A percentile compares a stretch with the other conserved stretches of the same genome.
Conservation (phyloP, 2,329 filamentous ascomycete species). For the Boeremia exigua region DNA sequence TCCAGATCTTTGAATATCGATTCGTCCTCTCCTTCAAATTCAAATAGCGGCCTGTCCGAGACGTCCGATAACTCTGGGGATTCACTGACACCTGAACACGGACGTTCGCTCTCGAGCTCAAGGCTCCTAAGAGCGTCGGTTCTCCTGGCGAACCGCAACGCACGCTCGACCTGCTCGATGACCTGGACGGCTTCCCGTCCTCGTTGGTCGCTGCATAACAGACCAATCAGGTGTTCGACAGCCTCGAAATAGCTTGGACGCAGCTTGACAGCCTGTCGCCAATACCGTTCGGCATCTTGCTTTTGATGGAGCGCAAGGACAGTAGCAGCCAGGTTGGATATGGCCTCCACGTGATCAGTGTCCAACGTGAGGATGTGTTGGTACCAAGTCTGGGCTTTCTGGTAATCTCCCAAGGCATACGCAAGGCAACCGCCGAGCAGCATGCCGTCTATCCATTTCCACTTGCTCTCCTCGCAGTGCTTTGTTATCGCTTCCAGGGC, state of each 20-base stretch:
- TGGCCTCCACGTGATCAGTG: slow-evolving; percentile 80
- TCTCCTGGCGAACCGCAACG: slow-evolving; percentile 62
- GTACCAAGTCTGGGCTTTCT: slow-evolving; percentile 78
- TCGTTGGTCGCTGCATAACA: slow-evolving; percentile 81
- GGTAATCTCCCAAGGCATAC: slow-evolving; percentile 86
- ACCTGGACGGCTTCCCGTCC: slow-evolving; percentile 84
- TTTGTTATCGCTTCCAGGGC: slow-evolving; percentile 46
- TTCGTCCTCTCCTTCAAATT: slow-evolving; percentile 56
- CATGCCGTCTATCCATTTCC: slow-evolving; percentile 86
- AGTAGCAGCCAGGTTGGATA: slow-evolving; percentile 91
- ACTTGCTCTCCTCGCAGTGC: slow-evolving; percentile 49
- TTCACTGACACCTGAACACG: slow-evolving; percentile 64
- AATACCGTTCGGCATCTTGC: slow-evolving; percentile 83
- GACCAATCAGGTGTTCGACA: slow-evolving; percentile 88
- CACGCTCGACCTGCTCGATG: slow-evolving; percentile 82
- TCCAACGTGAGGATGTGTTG: slow-evolving; percentile 68
- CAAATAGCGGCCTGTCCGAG: slow-evolving; percentile 64
- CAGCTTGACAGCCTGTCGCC: slow-evolving; percentile 81
- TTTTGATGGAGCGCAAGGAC: slow-evolving; percentile 82
- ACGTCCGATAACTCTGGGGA: slow-evolving; percentile 61
- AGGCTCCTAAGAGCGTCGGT: slow-evolving; percentile 55
- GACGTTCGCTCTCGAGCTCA: slow-evolving; percentile 65
- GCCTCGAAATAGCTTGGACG: slow-evolving; percentile 92
- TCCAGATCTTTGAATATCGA: slow-evolving; percentile 47
- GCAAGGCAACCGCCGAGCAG: slow-evolving; percentile 88